Base-by-base conservation (phyloP, 2,329 filamentous ascomycete genomes). In the Stachybotrys chlorohalonatus region DNA sequence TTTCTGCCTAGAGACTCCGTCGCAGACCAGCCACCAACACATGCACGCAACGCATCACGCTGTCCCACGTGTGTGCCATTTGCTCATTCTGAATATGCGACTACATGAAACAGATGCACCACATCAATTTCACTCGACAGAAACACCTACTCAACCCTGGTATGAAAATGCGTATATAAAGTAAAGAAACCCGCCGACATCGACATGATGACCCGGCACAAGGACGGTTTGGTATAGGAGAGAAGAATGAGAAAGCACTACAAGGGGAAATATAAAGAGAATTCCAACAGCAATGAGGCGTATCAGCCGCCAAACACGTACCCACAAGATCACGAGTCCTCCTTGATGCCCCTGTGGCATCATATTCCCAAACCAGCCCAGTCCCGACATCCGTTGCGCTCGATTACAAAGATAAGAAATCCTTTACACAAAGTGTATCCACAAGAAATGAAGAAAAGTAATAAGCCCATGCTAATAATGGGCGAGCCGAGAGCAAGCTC, bases 381-480 rank as follows among this genome's bases (percentile, higher is more conserved):
- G 51, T 52, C 46, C 36, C 54, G 39, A 50, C 56, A 54, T 53
- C 52, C 53, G 53, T 53, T 49, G 36, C 13, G 13, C 36, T 42
- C 36, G 36, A 61, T 58, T 55, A 56, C 53, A 57, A 51, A 32
- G 36, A 42, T 42, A 42, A 42, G 36, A 42, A 13, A 42, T 42
- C 36, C 36, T 13, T 42, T 42, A 13, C 9, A 42, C 36, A 42
- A 42, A 42, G 24, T 42, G 13, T 42, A 42, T 42, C 36, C 36
- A 53, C 42, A 52, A 57, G 47, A 56, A 56, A 55, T 52, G 45
- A 52, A 53, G 52, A 52, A 52, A 49, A 59, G 53, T n/a, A 54
- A 56, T 52, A 55, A 50, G 53, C 46, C 45, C 53, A 55, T 24
- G 24, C 24, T 24, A 24, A 24, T 24, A 24, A 24, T 24, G 24